Conservation (phyloP, 306 rosid genomes). For the Cucumis cinereus region DNA sequence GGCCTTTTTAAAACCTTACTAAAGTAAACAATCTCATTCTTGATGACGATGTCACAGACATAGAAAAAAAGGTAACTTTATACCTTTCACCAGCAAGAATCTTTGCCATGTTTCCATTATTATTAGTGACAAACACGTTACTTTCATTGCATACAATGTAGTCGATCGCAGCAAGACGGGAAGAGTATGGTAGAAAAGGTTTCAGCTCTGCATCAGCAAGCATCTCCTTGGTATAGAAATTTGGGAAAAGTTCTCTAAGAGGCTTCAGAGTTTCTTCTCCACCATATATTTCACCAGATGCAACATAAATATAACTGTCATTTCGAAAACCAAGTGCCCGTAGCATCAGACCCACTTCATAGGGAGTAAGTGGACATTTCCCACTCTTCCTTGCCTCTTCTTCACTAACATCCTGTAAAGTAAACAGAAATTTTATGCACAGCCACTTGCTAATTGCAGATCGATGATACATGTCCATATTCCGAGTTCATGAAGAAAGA, state of each 20-base stretch:
- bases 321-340: constrained; percentile 89
- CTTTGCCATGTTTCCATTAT: constrained; percentile 98
- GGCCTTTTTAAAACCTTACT: neutral
- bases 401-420: constrained; percentile 68
- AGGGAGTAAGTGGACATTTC: constrained; percentile 94
- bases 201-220: constrained; percentile 72
- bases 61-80: constrained; percentile 8
- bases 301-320: constrained; percentile 81
- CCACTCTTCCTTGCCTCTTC: constrained; percentile 91
- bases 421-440: neutral
- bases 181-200: constrained; percentile 75
- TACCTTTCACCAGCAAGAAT: constrained; percentile 97
- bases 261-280: constrained; percentile 93
- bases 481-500: neutral
- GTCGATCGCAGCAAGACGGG: constrained; percentile 95
- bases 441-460: neutral
- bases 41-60: neutral
- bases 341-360: constrained; percentile 90
- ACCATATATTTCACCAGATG: constrained; percentile 97
- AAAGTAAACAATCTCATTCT: neutral
- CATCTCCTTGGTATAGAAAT: constrained; percentile 89
- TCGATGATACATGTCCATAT: neutral
- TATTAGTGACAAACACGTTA: constrained; percentile 91
- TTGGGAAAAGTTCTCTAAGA: constrained; percentile 85
- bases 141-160: constrained; percentile 91